Percentiles rank a stretch among this genome's conserved stretches.
Evolutionary conservation across 208 protist species (phyloP).

Genomic region (Leishmania gerbilli): DNA sequence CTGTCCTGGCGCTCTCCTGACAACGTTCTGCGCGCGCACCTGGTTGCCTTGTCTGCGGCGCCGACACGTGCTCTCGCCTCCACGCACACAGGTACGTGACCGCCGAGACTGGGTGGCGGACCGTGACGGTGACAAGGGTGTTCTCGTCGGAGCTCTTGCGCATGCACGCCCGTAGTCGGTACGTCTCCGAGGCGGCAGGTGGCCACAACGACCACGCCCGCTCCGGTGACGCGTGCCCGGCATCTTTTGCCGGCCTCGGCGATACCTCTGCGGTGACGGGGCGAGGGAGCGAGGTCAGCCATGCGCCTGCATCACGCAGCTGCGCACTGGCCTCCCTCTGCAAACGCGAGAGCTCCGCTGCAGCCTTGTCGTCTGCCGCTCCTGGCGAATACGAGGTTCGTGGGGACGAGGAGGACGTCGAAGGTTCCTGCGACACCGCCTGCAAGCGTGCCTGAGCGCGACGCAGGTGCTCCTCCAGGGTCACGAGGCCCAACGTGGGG

Average conservation of each 20-base stretch:
- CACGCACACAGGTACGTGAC: slow-evolving; percentile 3
- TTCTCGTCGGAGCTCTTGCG: neutral
- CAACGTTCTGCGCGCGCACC: too few species aligned
- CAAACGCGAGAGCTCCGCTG: neutral
- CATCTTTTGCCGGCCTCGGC: neutral
- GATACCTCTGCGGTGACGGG: neutral
- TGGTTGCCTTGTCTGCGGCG: neutral
- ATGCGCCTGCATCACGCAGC: neutral
- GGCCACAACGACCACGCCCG: slow-evolving; percentile 24
- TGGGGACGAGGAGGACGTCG: neutral
- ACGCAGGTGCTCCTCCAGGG: neutral
- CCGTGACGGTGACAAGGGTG: neutral
- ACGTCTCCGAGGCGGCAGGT: slow-evolving; percentile 14
- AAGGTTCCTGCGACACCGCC: neutral
- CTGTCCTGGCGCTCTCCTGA: neutral
- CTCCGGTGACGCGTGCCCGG: neutral
- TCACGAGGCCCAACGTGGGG: neutral
- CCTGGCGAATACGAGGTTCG: neutral
- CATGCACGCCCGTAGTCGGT: neutral
- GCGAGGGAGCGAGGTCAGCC: neutral
- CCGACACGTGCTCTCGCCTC: slow-evolving; percentile 25
- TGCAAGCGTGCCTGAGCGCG: neutral
- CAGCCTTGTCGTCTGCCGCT: neutral
- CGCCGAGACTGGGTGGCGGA: slow-evolving; percentile 20
- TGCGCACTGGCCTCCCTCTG: neutral